Base-by-base conservation (phyloP, 1,284 basidiomycete species). In the Ustilago sp. region DNA sequence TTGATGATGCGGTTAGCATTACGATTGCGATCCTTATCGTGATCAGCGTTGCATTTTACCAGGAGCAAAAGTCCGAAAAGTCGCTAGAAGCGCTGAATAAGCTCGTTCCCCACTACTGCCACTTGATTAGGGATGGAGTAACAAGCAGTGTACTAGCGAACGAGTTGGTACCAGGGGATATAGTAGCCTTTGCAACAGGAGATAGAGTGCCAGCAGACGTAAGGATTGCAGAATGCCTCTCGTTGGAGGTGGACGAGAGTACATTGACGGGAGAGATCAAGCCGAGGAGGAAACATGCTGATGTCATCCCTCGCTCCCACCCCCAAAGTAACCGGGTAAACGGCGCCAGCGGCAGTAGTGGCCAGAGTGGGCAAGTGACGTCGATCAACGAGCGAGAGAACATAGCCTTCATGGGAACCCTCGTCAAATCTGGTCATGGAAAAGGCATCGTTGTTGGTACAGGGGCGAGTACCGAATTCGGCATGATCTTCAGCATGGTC, bases 401-500 rank as follows among this genome's bases (percentile, higher is more conserved):
- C 85, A 92, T 98, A 58, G 96, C 91, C 2, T 97, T 95, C 85
- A 98, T 99, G 96, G 96, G 96, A 4, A 98, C 95, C 1, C 87
- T 98, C 41, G 95, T 98, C n/a, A 90, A 94, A 72, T 94, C 92
- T 83, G 95, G 95, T 4, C 88, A 93, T 73, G 96, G 94, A 0
- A 89, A 89, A 39, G 96, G 95, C 2, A 89, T 98, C 45, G 94
- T 97, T 2, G 92, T 98, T 71, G 94, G 93, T 3, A 98, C 93
- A 0, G 96, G 96, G 3, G 89, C 90, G 5, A 90, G 92, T 69
- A 96, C 94, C 2, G 96, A 99, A 85, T 97, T 98, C 86, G 96
- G 96, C 19, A 91, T 95, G 68, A 94, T 99, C 77, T 98, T 99
- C 86, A 91, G 92, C 23, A 97, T 98, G 94, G 95, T 98, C 93